Conservation (phyloP, 2,329 filamentous ascomycete genomes). For the Pseudocercospora cruenta region DNA sequence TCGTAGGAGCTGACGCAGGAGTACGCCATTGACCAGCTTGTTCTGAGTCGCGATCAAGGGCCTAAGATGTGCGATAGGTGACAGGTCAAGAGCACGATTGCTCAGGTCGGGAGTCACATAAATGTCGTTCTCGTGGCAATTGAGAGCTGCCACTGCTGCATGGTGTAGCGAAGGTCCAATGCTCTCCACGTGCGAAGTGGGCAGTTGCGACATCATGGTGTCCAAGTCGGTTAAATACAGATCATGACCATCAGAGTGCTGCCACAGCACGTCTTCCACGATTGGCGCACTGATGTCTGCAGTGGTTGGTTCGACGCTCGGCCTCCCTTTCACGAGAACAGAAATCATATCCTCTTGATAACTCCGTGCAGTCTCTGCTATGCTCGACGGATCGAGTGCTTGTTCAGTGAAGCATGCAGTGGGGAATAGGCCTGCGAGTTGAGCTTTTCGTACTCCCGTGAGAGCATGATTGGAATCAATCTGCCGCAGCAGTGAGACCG, state of each 20-base stretch:
- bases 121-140: background rate
- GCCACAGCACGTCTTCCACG: background rate
- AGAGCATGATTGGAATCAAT: background rate
- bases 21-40: constrained; percentile 74
- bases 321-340: background rate
- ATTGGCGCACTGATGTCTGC: background rate
- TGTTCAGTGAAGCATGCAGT: background rate
- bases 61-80: constrained; percentile 28
- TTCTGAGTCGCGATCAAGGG: constrained; percentile 76
- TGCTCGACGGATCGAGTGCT: background rate
- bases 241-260: background rate
- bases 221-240: background rate
- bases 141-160: background rate
- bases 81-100: background rate
- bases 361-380: background rate
- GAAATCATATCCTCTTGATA: background rate
- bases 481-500: background rate
- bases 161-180: background rate
- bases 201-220: background rate
- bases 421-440: background rate
- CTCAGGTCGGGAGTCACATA: too few species aligned
- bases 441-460: background rate
- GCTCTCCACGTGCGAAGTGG: background rate
- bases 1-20: constrained; percentile 75
- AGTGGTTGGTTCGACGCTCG: background rate